Conservation (phyloP, 345 rosid species). For the Luvunga scandens region DNA sequence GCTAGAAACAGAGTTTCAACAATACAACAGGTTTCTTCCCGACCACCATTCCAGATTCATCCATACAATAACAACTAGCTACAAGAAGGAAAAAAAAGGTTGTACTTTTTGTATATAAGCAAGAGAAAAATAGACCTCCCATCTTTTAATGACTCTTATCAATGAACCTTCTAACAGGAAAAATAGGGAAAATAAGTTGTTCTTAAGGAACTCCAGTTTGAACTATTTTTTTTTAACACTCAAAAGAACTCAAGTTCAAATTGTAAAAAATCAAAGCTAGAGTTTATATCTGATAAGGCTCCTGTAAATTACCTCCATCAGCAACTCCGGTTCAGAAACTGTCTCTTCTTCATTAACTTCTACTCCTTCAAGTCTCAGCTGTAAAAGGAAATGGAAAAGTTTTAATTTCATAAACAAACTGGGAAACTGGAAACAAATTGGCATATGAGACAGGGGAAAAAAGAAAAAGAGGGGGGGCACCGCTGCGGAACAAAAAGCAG, state of each 20-base stretch:
- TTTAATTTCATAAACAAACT: conserved; percentile 3
- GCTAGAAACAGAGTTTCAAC: background rate
- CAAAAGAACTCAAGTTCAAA: background rate
- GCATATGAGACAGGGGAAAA: background rate
- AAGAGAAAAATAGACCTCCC: background rate
- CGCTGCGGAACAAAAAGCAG: too few species aligned
- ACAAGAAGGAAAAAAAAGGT: background rate
- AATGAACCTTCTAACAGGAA: background rate
- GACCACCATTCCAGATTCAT: background rate
- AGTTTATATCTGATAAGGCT: background rate
- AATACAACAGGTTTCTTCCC: background rate
- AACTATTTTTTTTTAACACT: background rate
- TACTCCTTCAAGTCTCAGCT: conserved; percentile 77
- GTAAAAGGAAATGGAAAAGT: background rate
- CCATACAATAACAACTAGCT: background rate
- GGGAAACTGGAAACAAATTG: background rate
- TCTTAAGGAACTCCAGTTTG: background rate
- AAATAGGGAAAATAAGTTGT: too few species aligned
- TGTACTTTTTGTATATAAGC: background rate
- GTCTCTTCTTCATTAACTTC: conserved; percentile 86
- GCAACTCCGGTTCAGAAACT: conserved; percentile 68
- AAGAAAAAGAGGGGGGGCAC: too few species aligned
- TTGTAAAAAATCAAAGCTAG: background rate
- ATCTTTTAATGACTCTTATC: background rate
- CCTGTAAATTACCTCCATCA: conserved; percentile 57